phyloP scores from a whole-genome alignment of 2,329 filamentous ascomycete genomes.

The Sarocladium kiliense region DNA sequence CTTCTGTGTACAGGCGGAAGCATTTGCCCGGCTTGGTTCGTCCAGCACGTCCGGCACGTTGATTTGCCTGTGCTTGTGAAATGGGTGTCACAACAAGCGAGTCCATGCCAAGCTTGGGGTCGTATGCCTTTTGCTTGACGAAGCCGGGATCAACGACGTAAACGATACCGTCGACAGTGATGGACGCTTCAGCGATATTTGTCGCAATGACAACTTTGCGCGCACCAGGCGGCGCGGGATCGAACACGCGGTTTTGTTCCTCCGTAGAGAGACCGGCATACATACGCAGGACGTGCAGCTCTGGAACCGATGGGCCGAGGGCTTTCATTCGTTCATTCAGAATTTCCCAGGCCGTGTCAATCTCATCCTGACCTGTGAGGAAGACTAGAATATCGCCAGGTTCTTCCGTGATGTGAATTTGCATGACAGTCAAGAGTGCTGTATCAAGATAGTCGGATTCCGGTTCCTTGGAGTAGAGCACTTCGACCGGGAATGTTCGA shows the following conservation, averaged over 20 bases:
- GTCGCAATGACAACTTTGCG: slow-evolving; percentile 97
- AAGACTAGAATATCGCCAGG: slow-evolving; percentile 94
- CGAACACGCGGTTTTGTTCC: slow-evolving; percentile 91
- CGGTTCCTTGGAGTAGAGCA: slow-evolving; percentile 91
- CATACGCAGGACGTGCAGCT: slow-evolving; percentile 90
- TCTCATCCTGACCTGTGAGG: slow-evolving; percentile 95
- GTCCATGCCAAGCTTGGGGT: slow-evolving; percentile 97
- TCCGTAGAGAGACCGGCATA: slow-evolving; percentile 91
- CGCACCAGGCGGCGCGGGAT: slow-evolving; percentile 78
- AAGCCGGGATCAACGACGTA: slow-evolving; percentile 97
- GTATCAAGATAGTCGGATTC: slow-evolving; percentile 95
- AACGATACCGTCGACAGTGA: slow-evolving; percentile 96
- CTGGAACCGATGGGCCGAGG: slow-evolving; percentile 81
- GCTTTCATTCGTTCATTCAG: slow-evolving; percentile 95
- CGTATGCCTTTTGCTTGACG: slow-evolving; percentile 95
- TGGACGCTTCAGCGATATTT: slow-evolving; percentile 96
- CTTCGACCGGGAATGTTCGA: slow-evolving; percentile 89
- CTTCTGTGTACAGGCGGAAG: slow-evolving; percentile 92
- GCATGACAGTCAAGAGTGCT: slow-evolving; percentile 94
- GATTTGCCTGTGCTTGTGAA: slow-evolving; percentile 93
- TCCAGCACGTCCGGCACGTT: slow-evolving; percentile 86
- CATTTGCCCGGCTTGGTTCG: slow-evolving; percentile 94
- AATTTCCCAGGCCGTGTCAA: slow-evolving; percentile 91
- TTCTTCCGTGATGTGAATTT: slow-evolving; percentile 85
- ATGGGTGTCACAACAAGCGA: slow-evolving; percentile 93